These are phyloP conservation scores for Rhizopus arrhizus DNA, from an alignment of 371 early-diverging fungal genomes.

Conservation along the genomic window DNA sequence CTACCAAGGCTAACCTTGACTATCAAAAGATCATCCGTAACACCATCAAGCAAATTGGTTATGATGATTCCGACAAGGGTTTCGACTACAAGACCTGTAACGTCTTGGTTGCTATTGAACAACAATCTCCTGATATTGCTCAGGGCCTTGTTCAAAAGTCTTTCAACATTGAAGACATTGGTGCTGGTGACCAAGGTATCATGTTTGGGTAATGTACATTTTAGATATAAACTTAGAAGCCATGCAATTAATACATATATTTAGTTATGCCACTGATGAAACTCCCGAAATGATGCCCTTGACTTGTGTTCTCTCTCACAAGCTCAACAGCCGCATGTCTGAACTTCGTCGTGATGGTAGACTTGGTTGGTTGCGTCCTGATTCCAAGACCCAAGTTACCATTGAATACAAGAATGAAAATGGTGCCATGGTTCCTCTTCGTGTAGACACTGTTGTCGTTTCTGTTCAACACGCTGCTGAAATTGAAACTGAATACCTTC, in stretches of 20 bases:
- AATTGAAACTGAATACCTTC: constrained; percentile 81
- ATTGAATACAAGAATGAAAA: constrained; percentile 97
- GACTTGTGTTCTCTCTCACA: constrained; percentile 94
- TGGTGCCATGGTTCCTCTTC: constrained; percentile 91
- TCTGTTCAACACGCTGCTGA: constrained; percentile 97
- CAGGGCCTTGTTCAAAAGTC: constrained; percentile 93
- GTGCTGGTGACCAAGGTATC: constrained; percentile 99
- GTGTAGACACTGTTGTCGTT: constrained; percentile 98
- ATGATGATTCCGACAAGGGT: constrained; percentile 96
- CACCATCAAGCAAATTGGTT: constrained; percentile 98
- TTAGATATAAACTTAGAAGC: too few relatives aligned
- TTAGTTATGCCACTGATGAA: constrained; percentile 94
- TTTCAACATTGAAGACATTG: constrained; percentile 92
- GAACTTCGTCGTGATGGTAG: constrained; percentile 93
- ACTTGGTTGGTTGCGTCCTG: constrained; percentile 94
- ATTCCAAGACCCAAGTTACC: constrained; percentile 99
- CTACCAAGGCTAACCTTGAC: constrained; percentile 95
- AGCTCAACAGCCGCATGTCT: constrained; percentile 94
- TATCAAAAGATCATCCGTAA: constrained; percentile 98
- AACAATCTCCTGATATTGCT: constrained; percentile 98
- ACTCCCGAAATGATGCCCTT: constrained; percentile 99
- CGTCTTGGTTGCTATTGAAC: constrained; percentile 97
- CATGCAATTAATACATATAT: not conserved
- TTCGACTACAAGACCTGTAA: constrained; percentile 99
- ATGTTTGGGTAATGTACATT: constrained; percentile 71